Evolutionary conservation across 371 early-diverging fungal genomes (phyloP), one percentile per base, ranked within the genome.

Genomic region (Circinella minor): DNA sequence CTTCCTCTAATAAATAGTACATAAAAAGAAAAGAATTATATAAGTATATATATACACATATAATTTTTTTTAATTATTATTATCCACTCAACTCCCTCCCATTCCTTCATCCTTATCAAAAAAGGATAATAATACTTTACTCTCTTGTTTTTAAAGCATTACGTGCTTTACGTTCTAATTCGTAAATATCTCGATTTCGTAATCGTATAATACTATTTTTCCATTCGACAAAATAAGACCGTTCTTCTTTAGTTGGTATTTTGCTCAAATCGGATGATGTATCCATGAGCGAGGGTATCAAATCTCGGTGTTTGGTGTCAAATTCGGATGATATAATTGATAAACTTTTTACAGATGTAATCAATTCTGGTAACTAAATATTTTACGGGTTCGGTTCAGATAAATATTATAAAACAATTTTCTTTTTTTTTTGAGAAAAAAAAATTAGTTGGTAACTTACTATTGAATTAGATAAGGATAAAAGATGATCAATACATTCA

Each of bases 61-160:
- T 27, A 27, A 27, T 27, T 27, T 27, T 27, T 27, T 2, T 27
- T 27, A 27, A 27, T 27, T 27, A 27, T 8, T 51, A 5, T n/a
- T 15, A 51, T 51, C 51, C 7, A 51, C 15, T 51, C n/a, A n/a
- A n/a, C n/a, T n/a, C n/a, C n/a, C n/a, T n/a, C n/a, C n/a, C n/a
- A n/a, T n/a, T n/a, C n/a, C n/a, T n/a, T n/a, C n/a, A n/a, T n/a
- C n/a, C n/a, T 15, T 51, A 17, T 49, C 17, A 37, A 4, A 37
- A 0, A 54, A 10, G 0, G 5, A 4, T 17, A 4, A n/a, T 20
- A 15, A 4, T 14, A 15, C 51, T 51, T 65, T 54, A 65, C 65
- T 65, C 65, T 54, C 65, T 46, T 27, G 48, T 54, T 38, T 65
- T 65, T 3, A 65, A 54, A 49, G 65, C 65, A 34, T 65, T 65